Evolutionary conservation across 805 yeast species (phyloP).

Genomic region (Candida broadrunensis): DNA sequence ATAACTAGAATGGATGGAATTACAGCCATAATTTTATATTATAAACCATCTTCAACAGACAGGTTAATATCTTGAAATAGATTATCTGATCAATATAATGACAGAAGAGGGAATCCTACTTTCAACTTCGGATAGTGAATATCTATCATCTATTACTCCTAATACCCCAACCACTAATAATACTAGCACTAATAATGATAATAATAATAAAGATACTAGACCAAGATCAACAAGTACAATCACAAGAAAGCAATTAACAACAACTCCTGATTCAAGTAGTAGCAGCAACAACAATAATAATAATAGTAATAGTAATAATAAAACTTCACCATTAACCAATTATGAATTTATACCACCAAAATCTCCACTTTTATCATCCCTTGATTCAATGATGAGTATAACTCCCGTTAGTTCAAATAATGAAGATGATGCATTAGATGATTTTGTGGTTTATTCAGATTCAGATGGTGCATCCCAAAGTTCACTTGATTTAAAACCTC

Average conservation of each 20-base stretch:
- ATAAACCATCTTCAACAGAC: too few relatives aligned
- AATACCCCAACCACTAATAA: too few relatives aligned
- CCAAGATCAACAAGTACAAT: neutral
- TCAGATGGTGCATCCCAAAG: slow-evolving; percentile 33
- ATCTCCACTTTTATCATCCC: slow-evolving; percentile 18
- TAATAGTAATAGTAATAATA: too few relatives aligned
- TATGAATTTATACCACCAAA: slow-evolving; percentile 8
- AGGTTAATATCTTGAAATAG: too few relatives aligned
- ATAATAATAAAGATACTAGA: neutral
- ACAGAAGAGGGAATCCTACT: too few relatives aligned
- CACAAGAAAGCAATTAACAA: neutral
- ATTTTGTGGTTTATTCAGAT: slow-evolving; percentile 32
- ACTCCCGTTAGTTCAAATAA: slow-evolving; percentile 17
- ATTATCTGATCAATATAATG: too few relatives aligned
- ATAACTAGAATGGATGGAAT: too few relatives aligned
- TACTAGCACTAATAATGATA: too few relatives aligned
- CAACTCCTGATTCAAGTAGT: neutral
- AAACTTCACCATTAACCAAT: neutral
- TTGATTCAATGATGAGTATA: slow-evolving; percentile 17
- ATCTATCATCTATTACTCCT: too few relatives aligned
- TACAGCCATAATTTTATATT: too few relatives aligned
- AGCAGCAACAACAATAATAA: neutral
- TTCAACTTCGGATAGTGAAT: too few relatives aligned
- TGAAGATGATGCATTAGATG: slow-evolving; percentile 16
- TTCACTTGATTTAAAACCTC: slow-evolving; percentile 18